Conservation (phyloP, 768 basidiomycete species). For the Leccinum imitatum region DNA sequence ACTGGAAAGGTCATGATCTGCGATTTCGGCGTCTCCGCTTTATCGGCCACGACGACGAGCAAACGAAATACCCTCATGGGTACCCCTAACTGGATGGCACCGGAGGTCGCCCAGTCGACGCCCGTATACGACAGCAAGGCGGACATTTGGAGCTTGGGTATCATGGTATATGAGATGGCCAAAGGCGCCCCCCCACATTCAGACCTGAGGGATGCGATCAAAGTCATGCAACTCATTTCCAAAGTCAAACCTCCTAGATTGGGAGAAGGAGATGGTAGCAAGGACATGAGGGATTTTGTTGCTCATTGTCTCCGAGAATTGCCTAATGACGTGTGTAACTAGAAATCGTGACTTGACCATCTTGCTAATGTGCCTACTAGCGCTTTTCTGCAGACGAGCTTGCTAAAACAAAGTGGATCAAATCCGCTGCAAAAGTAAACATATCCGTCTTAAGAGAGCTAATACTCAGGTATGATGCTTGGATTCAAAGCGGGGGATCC, state of each 20-base stretch:
- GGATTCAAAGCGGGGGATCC: constrained; percentile 64
- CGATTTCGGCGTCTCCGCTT: constrained; percentile 97
- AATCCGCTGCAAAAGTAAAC: constrained; percentile 62
- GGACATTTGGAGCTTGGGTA: constrained; percentile 97
- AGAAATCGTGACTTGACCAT: background rate
- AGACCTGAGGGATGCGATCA: constrained; percentile 76
- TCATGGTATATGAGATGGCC: constrained; percentile 94
- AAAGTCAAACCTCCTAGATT: constrained; percentile 80
- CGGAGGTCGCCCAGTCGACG: constrained; percentile 88
- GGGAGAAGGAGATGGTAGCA: constrained; percentile 73
- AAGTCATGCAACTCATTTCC: constrained; percentile 88
- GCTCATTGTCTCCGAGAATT: constrained; percentile 77
- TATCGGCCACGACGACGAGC: constrained; percentile 78
- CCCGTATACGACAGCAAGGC: constrained; percentile 96
- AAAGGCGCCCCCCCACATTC: constrained; percentile 95
- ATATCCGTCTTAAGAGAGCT: constrained; percentile 77
- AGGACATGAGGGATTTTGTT: constrained; percentile 88
- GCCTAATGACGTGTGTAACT: constrained; percentile 64
- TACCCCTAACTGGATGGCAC: constrained; percentile 99
- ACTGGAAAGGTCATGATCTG: constrained; percentile 92
- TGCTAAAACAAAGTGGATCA: constrained; percentile 87
- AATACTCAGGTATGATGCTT: constrained; percentile 72
- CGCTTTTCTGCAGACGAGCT: constrained; percentile 90
- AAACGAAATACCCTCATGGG: constrained; percentile 97
- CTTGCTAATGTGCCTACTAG: constrained; percentile 39